phyloP scores from a whole-genome alignment of 176 grass and related monocot species.

The Rhynchospora pubera region DNA sequence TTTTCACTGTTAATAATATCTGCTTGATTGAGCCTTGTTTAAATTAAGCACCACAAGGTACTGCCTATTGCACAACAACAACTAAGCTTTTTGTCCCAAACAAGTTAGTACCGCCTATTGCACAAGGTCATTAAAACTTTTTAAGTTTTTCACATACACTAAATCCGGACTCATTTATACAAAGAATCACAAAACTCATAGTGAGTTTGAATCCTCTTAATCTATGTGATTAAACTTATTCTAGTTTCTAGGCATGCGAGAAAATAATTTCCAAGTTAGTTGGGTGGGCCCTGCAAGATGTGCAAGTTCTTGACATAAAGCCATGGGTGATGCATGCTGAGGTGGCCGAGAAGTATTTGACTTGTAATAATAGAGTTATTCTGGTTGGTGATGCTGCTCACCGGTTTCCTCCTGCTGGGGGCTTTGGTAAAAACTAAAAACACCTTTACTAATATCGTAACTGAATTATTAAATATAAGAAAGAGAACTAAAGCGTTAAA shows the following conservation, averaged over 20 bases:
- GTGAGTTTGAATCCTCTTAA: conserved; percentile 18
- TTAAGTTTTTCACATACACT: not conserved
- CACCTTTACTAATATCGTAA: not conserved
- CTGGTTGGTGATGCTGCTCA: conserved; percentile 93
- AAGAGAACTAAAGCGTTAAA: not conserved
- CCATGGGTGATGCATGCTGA: conserved; percentile 97
- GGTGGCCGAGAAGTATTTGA: conserved; percentile 84
- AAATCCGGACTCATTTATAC: not conserved
- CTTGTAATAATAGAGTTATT: conserved; percentile 48
- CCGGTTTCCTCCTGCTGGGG: conserved; percentile 85
- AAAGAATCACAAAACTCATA: not conserved
- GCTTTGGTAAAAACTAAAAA: conserved; percentile 53
- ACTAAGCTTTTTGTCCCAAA: too few relatives aligned
- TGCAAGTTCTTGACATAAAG: conserved; percentile 83
- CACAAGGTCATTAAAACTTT: not conserved
- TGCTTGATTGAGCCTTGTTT: not conserved
- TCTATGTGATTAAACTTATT: not conserved
- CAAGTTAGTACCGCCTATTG: not conserved
- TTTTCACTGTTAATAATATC: not conserved
- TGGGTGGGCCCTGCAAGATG: conserved; percentile 59
- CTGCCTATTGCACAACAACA: not conserved
- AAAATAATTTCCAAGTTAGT: conserved; percentile 89
- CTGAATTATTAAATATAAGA: not conserved
- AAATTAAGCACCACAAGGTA: not conserved
- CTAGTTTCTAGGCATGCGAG: conserved; percentile 50